Conservation (phyloP, 768 basidiomycete genomes). For the Phaeotremella fagi region DNA sequence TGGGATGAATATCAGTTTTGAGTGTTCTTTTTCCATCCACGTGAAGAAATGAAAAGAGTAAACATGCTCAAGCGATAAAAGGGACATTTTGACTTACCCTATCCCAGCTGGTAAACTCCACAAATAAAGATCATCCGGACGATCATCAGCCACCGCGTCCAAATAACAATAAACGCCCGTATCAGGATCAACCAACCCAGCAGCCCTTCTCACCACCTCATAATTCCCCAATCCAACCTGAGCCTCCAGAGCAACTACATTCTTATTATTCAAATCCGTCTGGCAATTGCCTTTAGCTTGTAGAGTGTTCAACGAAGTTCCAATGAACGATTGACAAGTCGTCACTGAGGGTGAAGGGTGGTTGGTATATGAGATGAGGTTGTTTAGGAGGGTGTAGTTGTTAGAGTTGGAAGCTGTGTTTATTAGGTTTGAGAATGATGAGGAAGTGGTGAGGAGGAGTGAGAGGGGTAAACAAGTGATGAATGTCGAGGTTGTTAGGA, state of each 20-base stretch:
- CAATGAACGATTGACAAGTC: conserved; percentile 24
- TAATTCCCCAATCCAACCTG: conserved; percentile 27
- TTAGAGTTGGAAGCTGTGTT: conserved; percentile 8
- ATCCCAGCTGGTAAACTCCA: conserved; percentile 34
- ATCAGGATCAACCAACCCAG: conserved; percentile 17
- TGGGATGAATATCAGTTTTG: conserved; percentile 4
- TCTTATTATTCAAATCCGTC: conserved; percentile 16
- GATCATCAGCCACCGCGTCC: conserved; percentile 16
- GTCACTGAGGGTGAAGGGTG: conserved; percentile 13
- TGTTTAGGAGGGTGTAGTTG: conserved; percentile 28
- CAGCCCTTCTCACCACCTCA: conserved; percentile 23
- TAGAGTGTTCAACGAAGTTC: conserved; percentile 4
- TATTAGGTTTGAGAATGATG: conserved; percentile 27
- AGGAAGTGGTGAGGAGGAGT: conserved; percentile 36
- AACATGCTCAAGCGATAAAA: not conserved
- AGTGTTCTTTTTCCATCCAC: not conserved
- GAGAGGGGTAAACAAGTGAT: conserved; percentile 38
- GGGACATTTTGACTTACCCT: conserved; percentile 21
- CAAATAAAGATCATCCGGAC: conserved; percentile 39
- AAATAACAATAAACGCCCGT: conserved; percentile 38
- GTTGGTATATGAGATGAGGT: conserved; percentile 22
- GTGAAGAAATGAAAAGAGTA: too few species aligned
- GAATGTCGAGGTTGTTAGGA: conserved; percentile 25
- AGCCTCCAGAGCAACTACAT: conserved; percentile 19
- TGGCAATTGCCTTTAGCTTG: conserved; percentile 22